Base-by-base conservation (phyloP, 495 filamentous ascomycete genomes). In the Hyaloscypha variabilis region DNA sequence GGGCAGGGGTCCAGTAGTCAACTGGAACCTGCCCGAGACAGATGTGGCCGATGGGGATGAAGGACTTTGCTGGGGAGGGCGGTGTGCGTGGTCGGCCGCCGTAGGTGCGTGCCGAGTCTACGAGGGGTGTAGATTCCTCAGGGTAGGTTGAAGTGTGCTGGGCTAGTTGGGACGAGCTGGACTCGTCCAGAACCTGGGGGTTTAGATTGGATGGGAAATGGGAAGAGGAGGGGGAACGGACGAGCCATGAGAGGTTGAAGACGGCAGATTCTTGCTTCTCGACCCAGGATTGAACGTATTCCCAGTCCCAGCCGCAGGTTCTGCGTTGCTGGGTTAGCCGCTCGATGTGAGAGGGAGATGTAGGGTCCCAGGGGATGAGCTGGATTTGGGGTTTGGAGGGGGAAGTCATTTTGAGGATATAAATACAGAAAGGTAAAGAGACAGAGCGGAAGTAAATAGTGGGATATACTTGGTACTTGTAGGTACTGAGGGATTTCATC, bases 1-100 rank as follows among this genome's bases (percentile, higher is more conserved):
- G n/a, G n/a, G n/a, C n/a, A n/a, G n/a, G n/a, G n/a, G n/a, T n/a
- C n/a, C n/a, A n/a, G n/a, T n/a, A n/a, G n/a, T n/a, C 73, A 67
- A 8, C 68, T 17, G 3, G 62, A 59, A 29, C 69, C 60, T 21
- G 69, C 70, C 21, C 73, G 8, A 79, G 59, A 14, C 75, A 73
- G 30, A 78, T 75, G 62, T 78, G 76, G n/a, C 77, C 76, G 59
- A 78, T 68, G n/a, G 77, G 77, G 13, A 69, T 68, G 69, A 78
- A 78, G 19, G 67, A 31, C 25, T 25, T 54, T 28, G 25, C 21
- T 2, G 34, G 8, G 8, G 68, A 68, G 5, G 73, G 72, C 52
- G 72, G 70, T 34, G 70, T 60, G 39, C 73, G 66, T 59, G 64
- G 58, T 46, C 68, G 63, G 36, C 71, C 71, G 49, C 68, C 68